phyloP scores from a whole-genome alignment of 1,284 basidiomycete species.

The Ustilago nuda region DNA sequence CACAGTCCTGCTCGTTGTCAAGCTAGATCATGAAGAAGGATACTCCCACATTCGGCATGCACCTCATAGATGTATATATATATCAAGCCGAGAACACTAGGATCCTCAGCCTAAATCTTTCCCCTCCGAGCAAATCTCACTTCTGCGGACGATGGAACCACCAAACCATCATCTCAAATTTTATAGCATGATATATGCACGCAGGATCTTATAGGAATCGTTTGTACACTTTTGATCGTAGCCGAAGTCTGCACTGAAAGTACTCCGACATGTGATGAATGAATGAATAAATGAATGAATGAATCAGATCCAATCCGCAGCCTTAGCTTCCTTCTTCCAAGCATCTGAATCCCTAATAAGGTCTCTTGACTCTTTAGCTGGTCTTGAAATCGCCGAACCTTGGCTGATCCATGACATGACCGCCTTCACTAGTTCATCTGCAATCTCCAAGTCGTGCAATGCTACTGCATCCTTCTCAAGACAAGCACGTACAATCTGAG shows the following conservation, averaged over 20 bases:
- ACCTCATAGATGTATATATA: too few species aligned
- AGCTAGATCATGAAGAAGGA: too few species aligned
- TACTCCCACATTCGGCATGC: too few species aligned
- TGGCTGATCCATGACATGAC: conserved; percentile 54
- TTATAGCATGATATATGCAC: not conserved
- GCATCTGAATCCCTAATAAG: conserved; percentile 31
- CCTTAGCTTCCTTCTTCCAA: conserved; percentile 41
- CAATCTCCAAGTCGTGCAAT: conserved; percentile 35
- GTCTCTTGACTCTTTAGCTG: conserved; percentile 48
- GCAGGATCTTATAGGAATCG: not conserved
- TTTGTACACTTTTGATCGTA: not conserved
- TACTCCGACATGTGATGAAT: not conserved
- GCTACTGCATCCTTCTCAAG: conserved; percentile 41
- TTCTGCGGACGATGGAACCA: not conserved
- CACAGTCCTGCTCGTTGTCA: too few species aligned
- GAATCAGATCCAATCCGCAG: conserved; percentile 43
- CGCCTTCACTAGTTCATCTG: conserved; percentile 41
- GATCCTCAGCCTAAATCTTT: not conserved
- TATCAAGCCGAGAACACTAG: not conserved
- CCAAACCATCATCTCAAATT: not conserved
- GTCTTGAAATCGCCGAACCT: conserved; percentile 41
- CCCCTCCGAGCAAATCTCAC: not conserved
- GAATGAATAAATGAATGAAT: not conserved
- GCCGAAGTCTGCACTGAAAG: not conserved
- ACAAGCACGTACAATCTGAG: conserved; percentile 31